phyloP scores from a whole-genome alignment of 1,139 yeast genomes.

The Yamadazyma triangularis region DNA sequence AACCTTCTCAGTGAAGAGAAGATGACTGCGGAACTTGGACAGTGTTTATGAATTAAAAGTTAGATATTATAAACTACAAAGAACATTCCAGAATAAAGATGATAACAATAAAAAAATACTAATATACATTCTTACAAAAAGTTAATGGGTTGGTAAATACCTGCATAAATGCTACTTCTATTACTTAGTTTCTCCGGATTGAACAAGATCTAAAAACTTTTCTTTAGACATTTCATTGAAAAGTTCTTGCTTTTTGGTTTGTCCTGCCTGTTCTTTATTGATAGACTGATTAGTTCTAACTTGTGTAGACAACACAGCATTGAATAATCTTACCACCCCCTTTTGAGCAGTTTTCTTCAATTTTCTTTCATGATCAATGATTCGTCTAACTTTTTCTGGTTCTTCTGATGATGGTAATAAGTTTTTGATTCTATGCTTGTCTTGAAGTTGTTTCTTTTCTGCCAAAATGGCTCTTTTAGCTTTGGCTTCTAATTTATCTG shows the following conservation, averaged over 20 bases:
- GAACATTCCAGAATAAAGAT: no score
- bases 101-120: no score
- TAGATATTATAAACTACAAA: no score
- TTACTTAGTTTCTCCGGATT: no score
- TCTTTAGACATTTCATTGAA: constrained; percentile 84
- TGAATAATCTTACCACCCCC: constrained; percentile 89
- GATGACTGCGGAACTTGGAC: no score
- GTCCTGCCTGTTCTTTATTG: constrained; percentile 34
- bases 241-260: constrained; percentile 51
- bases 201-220: constrained; percentile 81
- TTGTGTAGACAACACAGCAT: constrained; percentile 87
- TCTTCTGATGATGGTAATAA: constrained; percentile 57
- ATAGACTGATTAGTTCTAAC: constrained; percentile 47
- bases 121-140: no score
- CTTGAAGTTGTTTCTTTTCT: constrained; percentile 68
- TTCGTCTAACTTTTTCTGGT: constrained; percentile 47
- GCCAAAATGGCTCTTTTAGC: constrained; percentile 67
- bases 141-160: no score
- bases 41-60: no score
- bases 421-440: constrained; percentile 63
- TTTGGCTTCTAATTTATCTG: constrained; percentile 76
- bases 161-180: no score
- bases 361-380: constrained; percentile 65
- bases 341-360: constrained; percentile 84
- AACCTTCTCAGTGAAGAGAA: no score